A percentile compares a stretch with the other conserved stretches of the same genome.
Evolutionary conservation across 306 rosid genomes (phyloP).

Genomic region (Gynostemma pentaphyllum): DNA sequence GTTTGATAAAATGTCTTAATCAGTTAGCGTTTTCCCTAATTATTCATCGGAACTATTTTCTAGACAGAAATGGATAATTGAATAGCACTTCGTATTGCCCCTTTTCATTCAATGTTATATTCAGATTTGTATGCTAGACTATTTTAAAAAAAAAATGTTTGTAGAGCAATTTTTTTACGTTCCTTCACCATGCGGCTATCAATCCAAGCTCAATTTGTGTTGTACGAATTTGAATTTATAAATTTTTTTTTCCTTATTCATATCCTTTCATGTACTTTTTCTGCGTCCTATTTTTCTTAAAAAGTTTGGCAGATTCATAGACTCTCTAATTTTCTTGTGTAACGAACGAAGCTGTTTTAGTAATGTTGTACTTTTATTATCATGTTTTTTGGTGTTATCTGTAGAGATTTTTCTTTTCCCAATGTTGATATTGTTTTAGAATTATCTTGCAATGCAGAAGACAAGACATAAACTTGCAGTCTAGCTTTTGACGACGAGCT

Average conservation of each 20-base stretch:
- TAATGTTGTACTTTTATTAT: background rate
- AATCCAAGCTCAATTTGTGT: background rate
- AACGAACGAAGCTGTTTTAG: background rate
- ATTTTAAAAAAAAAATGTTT: background rate
- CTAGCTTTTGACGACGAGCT: constrained; percentile 12
- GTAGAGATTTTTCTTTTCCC: background rate
- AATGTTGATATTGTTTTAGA: constrained; percentile 14
- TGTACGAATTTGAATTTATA: background rate
- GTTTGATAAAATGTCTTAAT: constrained; percentile 20
- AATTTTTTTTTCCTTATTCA: background rate
- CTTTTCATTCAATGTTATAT: background rate
- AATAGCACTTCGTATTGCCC: background rate
- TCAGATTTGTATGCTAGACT: background rate
- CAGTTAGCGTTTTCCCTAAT: constrained; percentile 7
- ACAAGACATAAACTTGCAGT: constrained; percentile 23
- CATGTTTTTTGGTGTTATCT: background rate
- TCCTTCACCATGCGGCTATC: background rate
- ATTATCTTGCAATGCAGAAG: constrained; percentile 27
- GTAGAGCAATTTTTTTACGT: background rate
- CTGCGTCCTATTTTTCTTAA: background rate
- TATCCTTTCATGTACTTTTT: background rate
- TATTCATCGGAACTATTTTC: background rate
- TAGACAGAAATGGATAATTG: background rate
- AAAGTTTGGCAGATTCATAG: background rate
- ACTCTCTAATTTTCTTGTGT: background rate